phyloP scores from a whole-genome alignment of 768 basidiomycete genomes.

The Auriscalpium vulgare region DNA sequence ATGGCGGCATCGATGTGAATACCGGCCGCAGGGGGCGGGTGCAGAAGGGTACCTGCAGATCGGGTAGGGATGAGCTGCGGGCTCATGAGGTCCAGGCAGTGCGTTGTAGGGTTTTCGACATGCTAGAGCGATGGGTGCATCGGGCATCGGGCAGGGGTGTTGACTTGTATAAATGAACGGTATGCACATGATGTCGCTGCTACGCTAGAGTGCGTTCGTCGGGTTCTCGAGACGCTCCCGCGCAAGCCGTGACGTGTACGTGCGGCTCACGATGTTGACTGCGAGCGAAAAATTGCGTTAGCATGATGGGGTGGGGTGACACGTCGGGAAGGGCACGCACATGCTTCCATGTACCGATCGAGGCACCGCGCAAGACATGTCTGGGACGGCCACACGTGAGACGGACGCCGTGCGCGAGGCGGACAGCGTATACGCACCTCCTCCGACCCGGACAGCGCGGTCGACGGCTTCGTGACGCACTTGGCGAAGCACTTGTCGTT shows the following conservation, averaged over 20 bases:
- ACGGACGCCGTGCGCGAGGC: not conserved
- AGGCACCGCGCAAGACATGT: conserved; percentile 70
- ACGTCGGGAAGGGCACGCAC: conserved; percentile 37
- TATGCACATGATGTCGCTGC: not conserved
- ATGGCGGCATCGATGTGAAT: too few species aligned
- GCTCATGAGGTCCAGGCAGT: too few species aligned
- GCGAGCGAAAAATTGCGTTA: conserved; percentile 1
- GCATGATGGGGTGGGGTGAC: not conserved
- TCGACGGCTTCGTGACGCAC: conserved; percentile 70
- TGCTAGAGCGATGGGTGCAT: too few species aligned
- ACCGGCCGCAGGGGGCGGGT: too few species aligned
- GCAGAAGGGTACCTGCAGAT: too few species aligned
- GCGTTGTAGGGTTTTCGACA: too few species aligned
- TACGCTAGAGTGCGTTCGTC: not conserved
- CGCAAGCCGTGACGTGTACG: conserved; percentile 53
- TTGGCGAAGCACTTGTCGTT: conserved; percentile 73
- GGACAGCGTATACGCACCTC: conserved; percentile 39
- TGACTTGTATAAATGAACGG: too few species aligned
- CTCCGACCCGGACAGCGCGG: conserved; percentile 60
- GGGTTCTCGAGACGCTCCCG: conserved; percentile 35
- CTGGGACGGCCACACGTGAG: conserved; percentile 27
- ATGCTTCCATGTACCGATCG: conserved; percentile 80
- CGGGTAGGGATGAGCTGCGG: too few species aligned
- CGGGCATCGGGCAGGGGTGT: too few species aligned
- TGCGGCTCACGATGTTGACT: conserved; percentile 75